phyloP scores from a whole-genome alignment of 257 asterid species.

The Rhazya stricta region DNA sequence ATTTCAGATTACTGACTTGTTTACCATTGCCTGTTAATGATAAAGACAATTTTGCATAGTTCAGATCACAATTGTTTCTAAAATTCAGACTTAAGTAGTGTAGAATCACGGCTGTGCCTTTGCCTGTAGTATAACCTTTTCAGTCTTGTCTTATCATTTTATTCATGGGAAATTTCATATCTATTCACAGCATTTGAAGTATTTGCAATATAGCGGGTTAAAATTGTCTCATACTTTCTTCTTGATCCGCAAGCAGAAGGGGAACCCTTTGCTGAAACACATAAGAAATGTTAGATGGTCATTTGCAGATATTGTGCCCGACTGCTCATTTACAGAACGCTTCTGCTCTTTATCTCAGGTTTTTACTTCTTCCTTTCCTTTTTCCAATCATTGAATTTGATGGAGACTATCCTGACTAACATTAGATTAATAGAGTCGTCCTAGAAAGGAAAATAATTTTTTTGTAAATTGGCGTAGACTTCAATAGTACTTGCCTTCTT shows the following conservation, averaged over 20 bases:
- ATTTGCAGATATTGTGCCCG: constrained; percentile 75
- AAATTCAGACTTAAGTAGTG: background rate
- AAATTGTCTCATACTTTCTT: background rate
- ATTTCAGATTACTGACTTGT: background rate
- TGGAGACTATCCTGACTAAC: background rate
- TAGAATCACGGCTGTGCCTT: background rate
- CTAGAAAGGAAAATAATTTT: background rate
- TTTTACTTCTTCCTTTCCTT: constrained; percentile 13
- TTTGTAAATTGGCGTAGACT: background rate
- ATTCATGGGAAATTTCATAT: background rate
- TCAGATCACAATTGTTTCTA: background rate
- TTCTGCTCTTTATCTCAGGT: constrained; percentile 91
- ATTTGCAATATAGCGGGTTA: background rate
- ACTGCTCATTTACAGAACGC: constrained; percentile 66
- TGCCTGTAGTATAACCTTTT: background rate
- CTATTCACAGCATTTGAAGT: background rate
- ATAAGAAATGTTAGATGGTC: constrained; percentile 90
- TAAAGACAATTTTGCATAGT: background rate
- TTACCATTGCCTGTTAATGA: no score
- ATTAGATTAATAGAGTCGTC: background rate
- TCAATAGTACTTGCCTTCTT: background rate
- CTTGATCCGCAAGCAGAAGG: constrained; percentile 58
- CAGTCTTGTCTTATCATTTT: background rate
- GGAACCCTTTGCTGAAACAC: constrained; percentile 92
- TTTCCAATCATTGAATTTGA: background rate